Evolutionary conservation across 2,329 filamentous ascomycete species (phyloP).

Genomic region (Fusarium mangiferae): DNA sequence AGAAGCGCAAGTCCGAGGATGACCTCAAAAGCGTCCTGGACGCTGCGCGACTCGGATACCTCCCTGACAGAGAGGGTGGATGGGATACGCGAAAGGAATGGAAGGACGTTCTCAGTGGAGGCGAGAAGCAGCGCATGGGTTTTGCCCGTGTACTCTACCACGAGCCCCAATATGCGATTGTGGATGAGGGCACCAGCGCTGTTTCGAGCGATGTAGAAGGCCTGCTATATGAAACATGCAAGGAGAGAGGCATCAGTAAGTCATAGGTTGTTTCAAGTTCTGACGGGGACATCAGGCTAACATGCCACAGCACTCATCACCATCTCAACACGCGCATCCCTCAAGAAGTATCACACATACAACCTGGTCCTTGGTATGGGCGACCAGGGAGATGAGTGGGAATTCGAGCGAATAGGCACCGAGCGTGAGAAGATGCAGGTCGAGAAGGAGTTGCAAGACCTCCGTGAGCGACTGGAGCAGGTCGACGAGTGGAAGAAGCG

Average conservation of each 20-base stretch:
- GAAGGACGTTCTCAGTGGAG: constrained; percentile 97
- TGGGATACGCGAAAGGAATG: constrained; percentile 98
- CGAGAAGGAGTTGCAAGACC: constrained; percentile 87
- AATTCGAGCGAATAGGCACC: constrained; percentile 92
- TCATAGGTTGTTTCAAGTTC: constrained; percentile 38
- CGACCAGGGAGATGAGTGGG: constrained; percentile 85
- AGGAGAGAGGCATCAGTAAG: constrained; percentile 92
- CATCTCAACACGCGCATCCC: constrained; percentile 90
- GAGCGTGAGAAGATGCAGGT: constrained; percentile 93
- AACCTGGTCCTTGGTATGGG: constrained; percentile 88
- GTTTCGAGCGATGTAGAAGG: constrained; percentile 96
- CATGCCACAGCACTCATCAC: constrained; percentile 79
- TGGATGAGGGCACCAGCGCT: constrained; percentile 95
- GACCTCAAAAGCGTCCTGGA: constrained; percentile 84
- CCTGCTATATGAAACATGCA: constrained; percentile 89
- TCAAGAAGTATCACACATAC: constrained; percentile 96
- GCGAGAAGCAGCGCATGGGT: constrained; percentile 95
- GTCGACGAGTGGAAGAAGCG: constrained; percentile 87
- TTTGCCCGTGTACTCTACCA: constrained; percentile 93
- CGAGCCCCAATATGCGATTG: constrained; percentile 91
- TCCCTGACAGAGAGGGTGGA: constrained; percentile 90
- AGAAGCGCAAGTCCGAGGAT: constrained; percentile 78
- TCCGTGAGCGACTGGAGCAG: constrained; percentile 80
- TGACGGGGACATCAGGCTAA: constrained; percentile 29
- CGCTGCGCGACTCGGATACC: constrained; percentile 85